Conservation (phyloP, 768 basidiomycete species). For the Pisolithus orientalis region DNA sequence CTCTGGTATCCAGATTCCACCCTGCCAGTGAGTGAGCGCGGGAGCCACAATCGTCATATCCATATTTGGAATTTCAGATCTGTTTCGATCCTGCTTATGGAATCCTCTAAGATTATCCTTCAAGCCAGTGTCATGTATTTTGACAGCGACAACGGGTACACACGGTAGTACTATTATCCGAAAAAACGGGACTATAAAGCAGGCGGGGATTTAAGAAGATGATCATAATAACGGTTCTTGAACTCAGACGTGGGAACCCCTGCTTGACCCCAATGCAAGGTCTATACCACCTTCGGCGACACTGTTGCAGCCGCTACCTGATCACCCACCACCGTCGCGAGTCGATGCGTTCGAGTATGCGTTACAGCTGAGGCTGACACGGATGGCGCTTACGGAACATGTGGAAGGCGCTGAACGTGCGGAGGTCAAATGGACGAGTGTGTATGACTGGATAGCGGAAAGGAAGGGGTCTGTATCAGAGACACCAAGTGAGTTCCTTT, state of each 20-base stretch:
- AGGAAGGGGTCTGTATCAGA: conserved; percentile 32
- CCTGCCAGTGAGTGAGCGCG: too few species aligned
- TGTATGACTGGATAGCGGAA: conserved; percentile 83
- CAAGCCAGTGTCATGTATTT: too few species aligned
- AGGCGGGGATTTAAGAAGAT: too few species aligned
- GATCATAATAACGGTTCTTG: too few species aligned
- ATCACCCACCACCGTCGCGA: conserved; percentile 43
- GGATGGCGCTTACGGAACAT: conserved; percentile 73
- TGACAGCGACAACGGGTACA: too few species aligned
- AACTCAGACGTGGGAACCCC: background rate
- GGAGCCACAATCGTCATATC: too few species aligned
- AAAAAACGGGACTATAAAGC: too few species aligned
- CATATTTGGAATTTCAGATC: too few species aligned
- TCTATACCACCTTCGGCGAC: conserved; percentile 34
- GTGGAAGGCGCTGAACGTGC: conserved; percentile 84
- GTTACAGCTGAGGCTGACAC: conserved; percentile 82
- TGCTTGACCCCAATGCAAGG: conserved; percentile 25
- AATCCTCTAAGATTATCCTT: too few species aligned
- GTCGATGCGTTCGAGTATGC: conserved; percentile 69
- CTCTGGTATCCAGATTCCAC: too few species aligned
- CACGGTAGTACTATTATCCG: too few species aligned
- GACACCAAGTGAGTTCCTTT: conserved; percentile 16
- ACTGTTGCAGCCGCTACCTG: conserved; percentile 41
- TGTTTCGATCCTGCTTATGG: too few species aligned
- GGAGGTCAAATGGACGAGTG: conserved; percentile 71